These are phyloP conservation scores for Yamadazyma dushanensis DNA, from an alignment of 1,139 yeast species.

Conservation along the genomic window DNA sequence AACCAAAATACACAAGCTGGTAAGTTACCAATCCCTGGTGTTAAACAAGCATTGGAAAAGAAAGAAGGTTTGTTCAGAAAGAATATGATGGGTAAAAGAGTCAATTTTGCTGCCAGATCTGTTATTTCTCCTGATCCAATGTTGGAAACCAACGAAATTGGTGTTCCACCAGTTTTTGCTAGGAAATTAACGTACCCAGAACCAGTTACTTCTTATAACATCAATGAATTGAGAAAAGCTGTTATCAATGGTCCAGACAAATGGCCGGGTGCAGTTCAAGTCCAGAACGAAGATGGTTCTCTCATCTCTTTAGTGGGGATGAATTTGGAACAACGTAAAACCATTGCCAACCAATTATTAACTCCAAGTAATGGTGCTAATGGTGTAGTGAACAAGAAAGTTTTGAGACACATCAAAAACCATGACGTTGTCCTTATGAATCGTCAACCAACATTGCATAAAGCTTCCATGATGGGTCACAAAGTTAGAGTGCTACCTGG, in stretches of 20 bases:
- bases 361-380: slow-evolving; percentile 67
- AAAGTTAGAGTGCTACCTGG: slow-evolving; percentile 95
- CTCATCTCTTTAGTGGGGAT: slow-evolving; percentile 80
- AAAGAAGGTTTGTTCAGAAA: slow-evolving; percentile 98
- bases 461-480: slow-evolving; percentile 99
- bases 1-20: slow-evolving; percentile 71
- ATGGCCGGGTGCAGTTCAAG: slow-evolving; percentile 99
- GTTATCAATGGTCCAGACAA: slow-evolving; percentile 95
- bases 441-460: slow-evolving; percentile 98
- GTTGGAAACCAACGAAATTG: slow-evolving; percentile 95
- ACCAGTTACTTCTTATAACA: slow-evolving; percentile 94
- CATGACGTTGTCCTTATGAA: slow-evolving; percentile 97
- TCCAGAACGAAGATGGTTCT: slow-evolving; percentile 96
- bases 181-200: slow-evolving; percentile 94
- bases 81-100: slow-evolving; percentile 99
- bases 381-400: slow-evolving; percentile 79
- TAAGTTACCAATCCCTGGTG: slow-evolving; percentile 86
- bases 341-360: slow-evolving; percentile 91
- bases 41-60: slow-evolving; percentile 96
- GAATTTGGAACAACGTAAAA: slow-evolving; percentile 92
- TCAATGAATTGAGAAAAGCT: slow-evolving; percentile 87
- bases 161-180: slow-evolving; percentile 99
- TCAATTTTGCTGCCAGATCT: slow-evolving; percentile 97
- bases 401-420: slow-evolving; percentile 88
- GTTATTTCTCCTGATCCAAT: slow-evolving; percentile 99